phyloP scores from a whole-genome alignment of 1,139 yeast species.

The Arxiozyma slooffiae region DNA sequence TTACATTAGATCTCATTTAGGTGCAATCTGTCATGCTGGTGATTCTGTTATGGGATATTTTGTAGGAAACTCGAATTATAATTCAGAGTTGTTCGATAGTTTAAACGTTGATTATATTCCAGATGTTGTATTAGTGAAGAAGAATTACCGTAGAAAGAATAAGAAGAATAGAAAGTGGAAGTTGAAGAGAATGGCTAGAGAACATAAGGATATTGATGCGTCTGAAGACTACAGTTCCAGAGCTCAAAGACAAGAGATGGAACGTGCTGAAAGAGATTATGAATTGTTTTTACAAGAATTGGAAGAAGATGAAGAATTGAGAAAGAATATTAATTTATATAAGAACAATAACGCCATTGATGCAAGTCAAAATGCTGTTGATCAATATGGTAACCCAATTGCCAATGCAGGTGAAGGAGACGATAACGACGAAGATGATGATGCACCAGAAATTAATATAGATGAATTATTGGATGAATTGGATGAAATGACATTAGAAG shows the following conservation, averaged over 20 bases:
- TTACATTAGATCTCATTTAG: slow-evolving; percentile 80
- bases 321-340: slow-evolving; percentile 82
- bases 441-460: slow-evolving; percentile 65
- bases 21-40: slow-evolving; percentile 91
- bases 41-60: slow-evolving; percentile 90
- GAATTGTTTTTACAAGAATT: slow-evolving; percentile 93
- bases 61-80: slow-evolving; percentile 73
- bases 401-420: slow-evolving; percentile 30
- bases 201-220: slow-evolving; percentile 80
- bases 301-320: slow-evolving; percentile 92
- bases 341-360: slow-evolving; percentile 43
- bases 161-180: slow-evolving; percentile 83
- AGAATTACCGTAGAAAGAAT: slow-evolving; percentile 72
- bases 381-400: slow-evolving; percentile 1
- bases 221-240: slow-evolving; percentile 53
- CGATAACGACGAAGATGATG: slow-evolving; percentile 51
- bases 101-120: slow-evolving; percentile 50
- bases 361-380: slow-evolving; percentile 15
- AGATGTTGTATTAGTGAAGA: slow-evolving; percentile 90
- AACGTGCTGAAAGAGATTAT: slow-evolving; percentile 88
- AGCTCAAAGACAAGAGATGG: slow-evolving; percentile 80
- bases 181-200: slow-evolving; percentile 95
- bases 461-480: slow-evolving; percentile 85
- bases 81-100: slow-evolving; percentile 76
- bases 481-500: slow-evolving; percentile 80